Conservation (phyloP, 768 basidiomycete genomes). For the Cystobasidium ongulense region DNA sequence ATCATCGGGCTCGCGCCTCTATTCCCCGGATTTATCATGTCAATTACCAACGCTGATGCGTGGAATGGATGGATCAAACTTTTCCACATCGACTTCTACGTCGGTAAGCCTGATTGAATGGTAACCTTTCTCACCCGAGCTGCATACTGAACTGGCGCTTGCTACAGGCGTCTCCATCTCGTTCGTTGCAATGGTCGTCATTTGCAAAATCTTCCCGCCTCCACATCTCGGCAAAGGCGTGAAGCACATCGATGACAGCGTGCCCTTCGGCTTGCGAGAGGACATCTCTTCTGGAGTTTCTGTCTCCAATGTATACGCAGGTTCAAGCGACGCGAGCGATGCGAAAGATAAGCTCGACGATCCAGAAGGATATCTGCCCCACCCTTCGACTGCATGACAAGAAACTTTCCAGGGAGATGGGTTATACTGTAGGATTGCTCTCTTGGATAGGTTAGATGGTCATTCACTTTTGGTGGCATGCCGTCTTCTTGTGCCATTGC, state of each 20-base stretch:
- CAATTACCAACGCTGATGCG: not conserved
- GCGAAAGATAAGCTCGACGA: not conserved
- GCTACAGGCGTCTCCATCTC: not conserved
- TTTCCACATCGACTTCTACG: slow-evolving; percentile 10
- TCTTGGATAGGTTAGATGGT: too few species aligned
- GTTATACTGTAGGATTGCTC: too few species aligned
- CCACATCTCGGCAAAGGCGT: slow-evolving; percentile 11
- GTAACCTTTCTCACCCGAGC: not conserved
- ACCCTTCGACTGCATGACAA: not conserved
- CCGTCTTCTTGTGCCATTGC: too few species aligned
- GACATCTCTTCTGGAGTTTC: not conserved
- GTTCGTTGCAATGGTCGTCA: not conserved
- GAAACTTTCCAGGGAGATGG: not conserved
- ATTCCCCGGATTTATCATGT: slow-evolving; percentile 17
- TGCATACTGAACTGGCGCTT: not conserved
- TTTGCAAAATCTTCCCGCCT: not conserved
- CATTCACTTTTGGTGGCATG: too few species aligned
- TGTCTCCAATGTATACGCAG: not conserved
- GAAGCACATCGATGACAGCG: not conserved
- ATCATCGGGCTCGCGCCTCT: slow-evolving; percentile 5
- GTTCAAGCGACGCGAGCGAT: not conserved
- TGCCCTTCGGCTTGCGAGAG: not conserved
- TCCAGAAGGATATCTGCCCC: not conserved
- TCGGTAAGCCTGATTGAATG: not conserved
- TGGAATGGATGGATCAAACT: slow-evolving; percentile 3